phyloP scores from a whole-genome alignment of 2,329 filamentous ascomycete species.

The Hypoxylon sp. region DNA sequence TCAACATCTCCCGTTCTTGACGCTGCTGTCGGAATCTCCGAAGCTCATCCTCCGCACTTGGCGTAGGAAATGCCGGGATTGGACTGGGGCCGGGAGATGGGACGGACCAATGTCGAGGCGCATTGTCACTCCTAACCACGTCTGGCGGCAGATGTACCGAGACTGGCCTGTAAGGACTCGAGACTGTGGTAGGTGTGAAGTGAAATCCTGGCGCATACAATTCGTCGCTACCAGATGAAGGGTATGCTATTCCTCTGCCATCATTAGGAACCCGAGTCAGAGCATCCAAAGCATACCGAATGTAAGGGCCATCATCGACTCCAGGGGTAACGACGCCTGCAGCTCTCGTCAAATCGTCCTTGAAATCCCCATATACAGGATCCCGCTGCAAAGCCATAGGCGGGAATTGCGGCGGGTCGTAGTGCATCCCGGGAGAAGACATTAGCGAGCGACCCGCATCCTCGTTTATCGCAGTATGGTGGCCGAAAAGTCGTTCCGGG shows the following conservation, averaged over 20 bases:
- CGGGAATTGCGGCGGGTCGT: slow-evolving; percentile 58
- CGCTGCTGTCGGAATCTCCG: slow-evolving; percentile 26
- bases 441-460: slow-evolving; percentile 45
- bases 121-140: slow-evolving; percentile 1
- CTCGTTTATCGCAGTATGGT: slow-evolving; percentile 49
- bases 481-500: slow-evolving; percentile 59
- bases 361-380: slow-evolving; percentile 57
- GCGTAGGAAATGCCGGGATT: slow-evolving; percentile 18
- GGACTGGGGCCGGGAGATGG: slow-evolving; percentile 29
- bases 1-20: slow-evolving; percentile 26
- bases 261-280: slow-evolving; percentile 82
- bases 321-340: slow-evolving; percentile 77
- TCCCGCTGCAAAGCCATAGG: slow-evolving; percentile 56
- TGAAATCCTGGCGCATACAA: slow-evolving; percentile 41
- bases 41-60: slow-evolving; percentile 32
- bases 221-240: slow-evolving; percentile 44
- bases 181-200: slow-evolving; percentile 43
- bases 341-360: slow-evolving; percentile 67
- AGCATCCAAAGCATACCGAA: slow-evolving; percentile 90
- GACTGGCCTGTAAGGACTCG: slow-evolving; percentile 38
- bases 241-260: slow-evolving; percentile 56
- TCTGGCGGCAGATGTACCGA: slow-evolving; percentile 29
- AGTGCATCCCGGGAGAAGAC: slow-evolving; percentile 53
- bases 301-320: slow-evolving; percentile 87
- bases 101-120: slow-evolving; percentile 25